Percentiles rank a stretch among this genome's conserved stretches.
Evolutionary conservation across 2,329 filamentous ascomycete genomes (phyloP).

Genomic region (Phaeosphaeriaceae sp.): DNA sequence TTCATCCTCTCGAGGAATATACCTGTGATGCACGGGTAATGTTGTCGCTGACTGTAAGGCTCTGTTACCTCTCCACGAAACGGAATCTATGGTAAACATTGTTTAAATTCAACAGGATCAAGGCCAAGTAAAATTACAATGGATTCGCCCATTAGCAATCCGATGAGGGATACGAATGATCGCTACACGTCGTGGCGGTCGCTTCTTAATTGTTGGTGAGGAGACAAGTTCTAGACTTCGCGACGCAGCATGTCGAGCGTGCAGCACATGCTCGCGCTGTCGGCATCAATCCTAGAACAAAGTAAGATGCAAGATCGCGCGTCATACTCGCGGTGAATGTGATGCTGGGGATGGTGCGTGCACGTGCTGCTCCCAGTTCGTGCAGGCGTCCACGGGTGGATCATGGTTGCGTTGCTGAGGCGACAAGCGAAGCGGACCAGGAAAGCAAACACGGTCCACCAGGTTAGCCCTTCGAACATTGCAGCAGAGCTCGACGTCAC

Average conservation of each 20-base stretch:
- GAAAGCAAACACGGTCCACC: constrained; percentile 33
- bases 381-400: no score
- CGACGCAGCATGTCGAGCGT: neutral
- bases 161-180: no score
- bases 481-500: constrained; percentile 39
- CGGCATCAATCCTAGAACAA: neutral
- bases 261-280: neutral
- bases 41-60: neutral
- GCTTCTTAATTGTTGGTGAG: neutral
- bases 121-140: neutral
- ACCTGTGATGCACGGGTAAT: neutral
- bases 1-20: neutral
- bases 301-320: neutral
- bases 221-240: neutral
- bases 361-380: constrained; percentile 21
- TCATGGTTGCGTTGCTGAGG: constrained; percentile 25
- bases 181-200: no score
- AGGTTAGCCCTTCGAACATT: constrained; percentile 23
- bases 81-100: neutral
- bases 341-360: constrained; percentile 2
- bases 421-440: constrained; percentile 24
- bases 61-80: neutral
- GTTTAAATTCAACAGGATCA: no score
- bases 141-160: no score
- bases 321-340: neutral